A percentile compares a stretch with the other conserved stretches of the same genome.
phyloP scores from a whole-genome alignment of 345 rosid genomes.

The Eutrema yunnanense region DNA sequence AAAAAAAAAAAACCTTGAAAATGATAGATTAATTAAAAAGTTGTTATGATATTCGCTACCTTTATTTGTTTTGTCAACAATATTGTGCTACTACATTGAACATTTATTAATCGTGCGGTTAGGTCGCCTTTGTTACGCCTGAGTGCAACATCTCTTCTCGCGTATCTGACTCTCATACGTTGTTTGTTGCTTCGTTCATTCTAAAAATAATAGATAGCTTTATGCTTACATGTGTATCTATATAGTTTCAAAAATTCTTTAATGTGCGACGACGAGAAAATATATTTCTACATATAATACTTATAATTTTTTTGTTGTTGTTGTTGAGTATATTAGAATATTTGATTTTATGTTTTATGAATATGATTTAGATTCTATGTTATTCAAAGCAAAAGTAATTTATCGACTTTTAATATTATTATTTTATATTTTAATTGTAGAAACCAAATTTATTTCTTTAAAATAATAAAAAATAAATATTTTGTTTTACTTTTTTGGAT shows the following conservation, averaged over 20 bases:
- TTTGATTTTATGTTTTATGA: too few species aligned
- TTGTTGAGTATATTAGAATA: too few species aligned
- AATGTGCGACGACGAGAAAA: background rate
- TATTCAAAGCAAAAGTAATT: too few species aligned
- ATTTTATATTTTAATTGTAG: too few species aligned
- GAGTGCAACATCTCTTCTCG: background rate
- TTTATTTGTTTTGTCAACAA: background rate
- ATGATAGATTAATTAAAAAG: background rate
- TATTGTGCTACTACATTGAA: background rate
- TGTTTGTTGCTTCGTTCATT: background rate
- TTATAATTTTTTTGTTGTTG: too few species aligned
- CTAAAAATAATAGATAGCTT: background rate
- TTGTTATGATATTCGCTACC: background rate
- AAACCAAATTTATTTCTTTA: too few species aligned
- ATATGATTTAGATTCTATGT: too few species aligned
- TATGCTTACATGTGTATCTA: background rate
- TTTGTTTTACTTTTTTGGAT: too few species aligned
- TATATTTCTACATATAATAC: background rate
- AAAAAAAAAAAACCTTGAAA: too few species aligned
- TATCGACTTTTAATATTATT: too few species aligned
- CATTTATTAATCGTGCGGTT: background rate
- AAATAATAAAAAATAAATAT: too few species aligned
- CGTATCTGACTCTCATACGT: background rate
- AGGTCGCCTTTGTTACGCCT: background rate
- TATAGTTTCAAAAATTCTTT: background rate